phyloP scores from a whole-genome alignment of 352 stramenopile species.

The Globisporangium irregulare region DNA sequence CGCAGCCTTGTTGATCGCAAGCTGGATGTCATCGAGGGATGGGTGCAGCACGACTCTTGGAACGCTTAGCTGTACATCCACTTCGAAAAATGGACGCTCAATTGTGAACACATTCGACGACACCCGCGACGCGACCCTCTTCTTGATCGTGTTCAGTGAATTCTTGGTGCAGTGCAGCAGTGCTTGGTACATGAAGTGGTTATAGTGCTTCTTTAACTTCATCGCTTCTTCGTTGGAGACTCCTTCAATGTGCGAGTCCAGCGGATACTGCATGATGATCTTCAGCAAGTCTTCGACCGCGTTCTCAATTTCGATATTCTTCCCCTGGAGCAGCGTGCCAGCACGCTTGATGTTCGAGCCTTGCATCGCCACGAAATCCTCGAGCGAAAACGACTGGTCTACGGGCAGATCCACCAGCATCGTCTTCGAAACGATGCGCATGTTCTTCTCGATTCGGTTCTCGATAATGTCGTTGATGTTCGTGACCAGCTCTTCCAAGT shows the following conservation, averaged over 20 bases:
- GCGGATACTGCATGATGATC: slow-evolving; percentile 93
- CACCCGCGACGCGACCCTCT: slow-evolving; percentile 92
- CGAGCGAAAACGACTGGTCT: slow-evolving; percentile 95
- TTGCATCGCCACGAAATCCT: slow-evolving; percentile 98
- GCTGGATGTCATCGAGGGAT: slow-evolving; percentile 96
- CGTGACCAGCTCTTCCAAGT: slow-evolving; percentile 95
- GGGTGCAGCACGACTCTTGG: slow-evolving; percentile 93
- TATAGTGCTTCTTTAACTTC: slow-evolving; percentile 98
- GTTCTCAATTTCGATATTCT: slow-evolving; percentile 98
- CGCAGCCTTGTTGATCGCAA: slow-evolving; percentile 96
- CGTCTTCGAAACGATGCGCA: slow-evolving; percentile 97
- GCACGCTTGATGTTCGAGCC: slow-evolving; percentile 91
- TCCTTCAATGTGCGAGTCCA: slow-evolving; percentile 95
- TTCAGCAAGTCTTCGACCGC: slow-evolving; percentile 97
- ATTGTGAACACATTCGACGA: slow-evolving; percentile 88
- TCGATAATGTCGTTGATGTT: slow-evolving; percentile 99
- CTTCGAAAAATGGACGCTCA: slow-evolving; percentile 97
- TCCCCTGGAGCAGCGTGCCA: slow-evolving; percentile 93
- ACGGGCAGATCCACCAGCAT: slow-evolving; percentile 96
- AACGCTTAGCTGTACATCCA: slow-evolving; percentile 95
- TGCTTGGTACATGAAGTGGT: slow-evolving; percentile 99
- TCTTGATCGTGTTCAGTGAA: slow-evolving; percentile 98
- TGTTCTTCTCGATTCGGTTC: slow-evolving; percentile 99
- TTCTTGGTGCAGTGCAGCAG: slow-evolving; percentile 98
- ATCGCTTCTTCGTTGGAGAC: slow-evolving; percentile 92